Evolutionary conservation across 2,329 filamentous ascomycete species (phyloP).

Genomic region (Onygenales sp.): DNA sequence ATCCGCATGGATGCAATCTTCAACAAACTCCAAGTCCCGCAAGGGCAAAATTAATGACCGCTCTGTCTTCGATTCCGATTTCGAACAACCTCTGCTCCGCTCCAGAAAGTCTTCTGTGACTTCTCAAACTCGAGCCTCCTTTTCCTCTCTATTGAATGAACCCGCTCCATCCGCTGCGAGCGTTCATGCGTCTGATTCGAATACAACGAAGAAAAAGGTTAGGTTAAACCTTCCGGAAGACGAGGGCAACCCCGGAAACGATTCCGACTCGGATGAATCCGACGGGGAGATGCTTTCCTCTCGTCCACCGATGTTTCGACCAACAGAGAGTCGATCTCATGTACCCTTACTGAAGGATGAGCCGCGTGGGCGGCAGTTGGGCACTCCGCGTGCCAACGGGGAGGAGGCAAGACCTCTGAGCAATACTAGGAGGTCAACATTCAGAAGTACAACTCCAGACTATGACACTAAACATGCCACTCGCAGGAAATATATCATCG

Average conservation of each 20-base stretch:
- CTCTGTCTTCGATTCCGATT: neutral
- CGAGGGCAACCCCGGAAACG: slow-evolving; percentile 2
- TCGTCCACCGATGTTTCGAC: slow-evolving; percentile 39
- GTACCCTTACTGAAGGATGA: slow-evolving; percentile 47
- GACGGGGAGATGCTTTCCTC: slow-evolving; percentile 37
- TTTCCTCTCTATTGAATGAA: neutral
- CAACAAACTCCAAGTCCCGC: neutral
- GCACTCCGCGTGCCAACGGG: slow-evolving; percentile 15
- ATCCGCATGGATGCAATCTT: slow-evolving; percentile 8
- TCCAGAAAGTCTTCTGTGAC: neutral
- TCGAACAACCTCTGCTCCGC: neutral
- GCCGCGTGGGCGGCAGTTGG: slow-evolving; percentile 27
- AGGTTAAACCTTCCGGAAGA: neutral
- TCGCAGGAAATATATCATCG: slow-evolving; percentile 76
- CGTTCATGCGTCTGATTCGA: neutral
- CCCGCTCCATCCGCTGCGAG: neutral
- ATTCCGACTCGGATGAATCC: slow-evolving; percentile 28
- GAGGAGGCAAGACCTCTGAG: slow-evolving; percentile 25
- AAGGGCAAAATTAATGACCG: slow-evolving; percentile 2
- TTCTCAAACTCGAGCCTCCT: neutral
- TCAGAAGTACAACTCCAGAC: slow-evolving; percentile 70
- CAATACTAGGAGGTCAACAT: slow-evolving; percentile 51
- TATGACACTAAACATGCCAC: slow-evolving; percentile 56
- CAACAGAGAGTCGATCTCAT: slow-evolving; percentile 38
- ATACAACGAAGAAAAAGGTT: slow-evolving; percentile 1